A percentile compares a stretch with the other conserved stretches of the same genome.
These are phyloP conservation scores for Dichotomopilus funicola DNA, from an alignment of 2,329 filamentous ascomycete species.

Conservation along the genomic window DNA sequence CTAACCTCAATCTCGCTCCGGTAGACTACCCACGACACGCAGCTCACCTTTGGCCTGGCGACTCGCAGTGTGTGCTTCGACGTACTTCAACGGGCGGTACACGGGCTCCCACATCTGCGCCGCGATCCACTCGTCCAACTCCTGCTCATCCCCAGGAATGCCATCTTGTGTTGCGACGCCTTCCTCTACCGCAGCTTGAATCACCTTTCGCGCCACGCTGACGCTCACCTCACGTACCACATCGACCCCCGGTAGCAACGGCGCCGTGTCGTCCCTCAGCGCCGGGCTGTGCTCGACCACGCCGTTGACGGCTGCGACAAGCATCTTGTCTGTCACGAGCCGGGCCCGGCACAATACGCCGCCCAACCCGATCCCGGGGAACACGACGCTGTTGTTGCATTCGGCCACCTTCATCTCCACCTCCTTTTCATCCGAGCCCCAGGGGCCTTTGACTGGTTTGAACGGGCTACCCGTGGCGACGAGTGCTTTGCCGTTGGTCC, in stretches of 20 bases:
- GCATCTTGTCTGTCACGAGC: constrained; percentile 67
- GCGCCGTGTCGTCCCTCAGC: constrained; percentile 52
- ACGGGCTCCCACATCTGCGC: constrained; percentile 75
- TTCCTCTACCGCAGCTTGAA: constrained; percentile 63
- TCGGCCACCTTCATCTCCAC: constrained; percentile 55
- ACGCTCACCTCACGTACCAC: constrained; percentile 71
- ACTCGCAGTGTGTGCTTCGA: constrained; percentile 45
- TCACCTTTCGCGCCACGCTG: constrained; percentile 68
- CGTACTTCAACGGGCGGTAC: constrained; percentile 58
- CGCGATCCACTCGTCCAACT: constrained; percentile 63
- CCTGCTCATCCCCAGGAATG: constrained; percentile 53
- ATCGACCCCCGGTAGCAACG: constrained; percentile 69
- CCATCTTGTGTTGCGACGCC: constrained; percentile 56
- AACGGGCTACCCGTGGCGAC: constrained; percentile 83
- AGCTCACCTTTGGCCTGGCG: constrained; percentile 55
- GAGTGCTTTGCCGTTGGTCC: constrained; percentile 71
- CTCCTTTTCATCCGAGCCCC: constrained; percentile 41
- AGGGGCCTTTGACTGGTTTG: constrained; percentile 58
- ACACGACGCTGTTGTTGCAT: constrained; percentile 83
- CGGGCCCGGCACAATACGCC: constrained; percentile 62
- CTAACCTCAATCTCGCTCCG: constrained; percentile 12
- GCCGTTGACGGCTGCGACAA: constrained; percentile 71
- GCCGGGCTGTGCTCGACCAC: constrained; percentile 68
- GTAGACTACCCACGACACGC: constrained; percentile 40
- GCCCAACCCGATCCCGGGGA: constrained; percentile 80